Percentiles rank a stretch among this genome's conserved stretches.
phyloP scores from a whole-genome alignment of 768 basidiomycete genomes.

The Suillus placidus region DNA sequence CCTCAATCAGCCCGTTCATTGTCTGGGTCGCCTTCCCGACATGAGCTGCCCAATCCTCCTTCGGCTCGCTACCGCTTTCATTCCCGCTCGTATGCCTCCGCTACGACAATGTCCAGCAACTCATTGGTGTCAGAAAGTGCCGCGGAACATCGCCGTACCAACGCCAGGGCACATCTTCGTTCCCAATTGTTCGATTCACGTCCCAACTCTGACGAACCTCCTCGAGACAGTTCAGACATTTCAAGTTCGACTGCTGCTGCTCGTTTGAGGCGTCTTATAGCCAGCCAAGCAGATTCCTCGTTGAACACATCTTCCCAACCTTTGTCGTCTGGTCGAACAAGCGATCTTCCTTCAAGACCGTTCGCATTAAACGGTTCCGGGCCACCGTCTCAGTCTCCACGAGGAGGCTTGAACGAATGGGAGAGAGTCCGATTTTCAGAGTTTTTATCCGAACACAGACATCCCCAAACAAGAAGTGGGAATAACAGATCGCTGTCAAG shows the following conservation, averaged over 20 bases:
- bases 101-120: constrained; percentile 37
- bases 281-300: not conserved
- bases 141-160: constrained; percentile 42
- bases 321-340: not conserved
- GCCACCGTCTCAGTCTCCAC: not conserved
- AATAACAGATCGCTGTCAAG: constrained; percentile 2
- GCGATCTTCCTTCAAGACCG: not conserved
- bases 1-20: constrained; percentile 4
- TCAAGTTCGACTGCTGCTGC: constrained; percentile 3
- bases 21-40: constrained; percentile 1
- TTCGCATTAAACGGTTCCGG: not conserved
- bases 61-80: constrained; percentile 12
- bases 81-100: constrained; percentile 20
- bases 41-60: not conserved
- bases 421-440: constrained; percentile 4
- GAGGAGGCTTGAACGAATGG: constrained; percentile 4
- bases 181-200: constrained; percentile 16
- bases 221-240: not conserved
- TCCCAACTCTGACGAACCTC: constrained; percentile 28
- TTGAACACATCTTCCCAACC: not conserved
- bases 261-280: constrained; percentile 7
- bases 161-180: constrained; percentile 40
- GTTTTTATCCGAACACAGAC: constrained; percentile 1
- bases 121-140: constrained; percentile 49
- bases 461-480: constrained; percentile 1